Conservation (phyloP, 1,139 yeast species). For the Suhomyces terraborum region DNA sequence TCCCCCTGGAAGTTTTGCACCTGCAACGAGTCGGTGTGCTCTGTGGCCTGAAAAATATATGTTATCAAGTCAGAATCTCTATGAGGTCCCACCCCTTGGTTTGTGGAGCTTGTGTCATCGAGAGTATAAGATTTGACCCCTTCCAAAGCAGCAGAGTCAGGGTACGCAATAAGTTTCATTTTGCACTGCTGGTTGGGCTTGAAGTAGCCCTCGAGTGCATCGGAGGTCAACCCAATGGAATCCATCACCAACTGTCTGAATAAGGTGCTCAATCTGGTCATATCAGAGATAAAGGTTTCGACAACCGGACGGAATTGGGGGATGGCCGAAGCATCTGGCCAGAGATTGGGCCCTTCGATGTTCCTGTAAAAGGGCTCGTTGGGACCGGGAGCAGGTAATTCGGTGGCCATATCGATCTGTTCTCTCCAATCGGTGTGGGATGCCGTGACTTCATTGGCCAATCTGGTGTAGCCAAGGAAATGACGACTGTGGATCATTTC, state of each 20-base stretch:
- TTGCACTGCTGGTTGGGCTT: constrained; percentile 55
- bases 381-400: constrained; percentile 48
- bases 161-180: constrained; percentile 56
- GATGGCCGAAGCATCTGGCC: constrained; percentile 52
- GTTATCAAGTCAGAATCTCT: constrained; percentile 69
- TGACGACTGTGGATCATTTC: constrained; percentile 68
- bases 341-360: constrained; percentile 65
- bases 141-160: constrained; percentile 37
- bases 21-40: constrained; percentile 52
- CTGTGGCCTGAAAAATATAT: constrained; percentile 59
- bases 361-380: constrained; percentile 56
- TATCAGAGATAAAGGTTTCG: constrained; percentile 45
- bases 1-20: constrained; percentile 64
- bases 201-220: constrained; percentile 51
- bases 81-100: constrained; percentile 73
- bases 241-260: constrained; percentile 55
- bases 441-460: constrained; percentile 70
- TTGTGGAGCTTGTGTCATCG: constrained; percentile 46
- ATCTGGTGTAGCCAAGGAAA: constrained; percentile 64
- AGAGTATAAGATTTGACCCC: constrained; percentile 31
- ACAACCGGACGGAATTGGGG: constrained; percentile 55
- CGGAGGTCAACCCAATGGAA: constrained; percentile 50
- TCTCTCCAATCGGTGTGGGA: constrained; percentile 63
- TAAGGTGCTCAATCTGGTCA: constrained; percentile 46
- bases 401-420: constrained; percentile 69